A percentile compares a stretch with the other conserved stretches of the same genome.
Conservation (phyloP, 202 grass and related monocot genomes). For the Setaria italica region DNA sequence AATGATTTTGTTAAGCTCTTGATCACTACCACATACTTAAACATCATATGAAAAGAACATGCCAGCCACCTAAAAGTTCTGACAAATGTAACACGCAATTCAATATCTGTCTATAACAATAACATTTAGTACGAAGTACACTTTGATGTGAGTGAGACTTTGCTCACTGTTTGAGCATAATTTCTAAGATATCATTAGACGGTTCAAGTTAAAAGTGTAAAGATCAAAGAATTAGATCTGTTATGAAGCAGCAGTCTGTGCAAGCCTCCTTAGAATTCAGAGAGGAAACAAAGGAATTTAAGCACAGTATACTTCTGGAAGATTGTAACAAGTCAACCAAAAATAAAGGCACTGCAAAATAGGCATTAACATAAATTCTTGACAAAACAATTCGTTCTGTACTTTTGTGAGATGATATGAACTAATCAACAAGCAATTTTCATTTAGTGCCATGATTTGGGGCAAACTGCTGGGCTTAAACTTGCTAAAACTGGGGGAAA, state of each 20-base stretch:
- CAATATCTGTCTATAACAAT: background rate
- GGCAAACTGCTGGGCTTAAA: background rate
- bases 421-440: background rate
- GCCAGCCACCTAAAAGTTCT: background rate
- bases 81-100: background rate
- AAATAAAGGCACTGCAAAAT: slow-evolving; percentile 35
- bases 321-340: background rate
- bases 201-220: background rate
- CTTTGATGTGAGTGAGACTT: background rate
- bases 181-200: background rate
- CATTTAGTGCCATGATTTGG: background rate
- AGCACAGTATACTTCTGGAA: background rate
- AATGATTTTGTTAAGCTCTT: background rate
- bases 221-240: background rate
- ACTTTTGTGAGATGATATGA: background rate
- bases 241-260: background rate
- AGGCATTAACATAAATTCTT: background rate
- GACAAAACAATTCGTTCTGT: background rate
- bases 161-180: background rate
- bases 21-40: background rate
- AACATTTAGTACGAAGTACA: too few species aligned
- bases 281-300: background rate
- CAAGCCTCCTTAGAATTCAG: background rate
- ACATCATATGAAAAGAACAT: background rate
- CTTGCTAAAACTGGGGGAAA: background rate